phyloP scores from a whole-genome alignment of 225 moss, liverwort and hornwort genomes.

The Lunularia cruciata region DNA sequence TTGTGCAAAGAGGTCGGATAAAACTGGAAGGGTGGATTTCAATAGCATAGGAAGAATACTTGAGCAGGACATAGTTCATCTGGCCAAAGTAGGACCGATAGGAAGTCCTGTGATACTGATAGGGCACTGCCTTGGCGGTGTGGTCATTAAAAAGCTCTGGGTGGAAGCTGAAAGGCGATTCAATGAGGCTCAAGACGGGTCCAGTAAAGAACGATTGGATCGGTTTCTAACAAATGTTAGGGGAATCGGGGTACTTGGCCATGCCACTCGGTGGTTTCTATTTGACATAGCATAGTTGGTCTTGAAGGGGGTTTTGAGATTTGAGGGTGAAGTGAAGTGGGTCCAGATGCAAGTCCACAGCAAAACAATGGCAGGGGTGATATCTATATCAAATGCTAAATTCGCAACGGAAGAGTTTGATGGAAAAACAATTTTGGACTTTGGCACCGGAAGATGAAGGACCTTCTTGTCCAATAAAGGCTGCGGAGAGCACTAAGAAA shows the following conservation, averaged over 20 bases:
- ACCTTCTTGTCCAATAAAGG: too few species aligned
- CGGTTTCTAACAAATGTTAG: constrained; percentile 17
- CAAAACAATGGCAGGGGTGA: too few species aligned
- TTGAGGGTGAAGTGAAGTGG: too few species aligned
- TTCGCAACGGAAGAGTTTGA: too few species aligned
- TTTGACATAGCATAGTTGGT: too few species aligned
- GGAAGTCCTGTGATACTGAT: constrained; percentile 22
- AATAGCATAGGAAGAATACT: constrained; percentile 11
- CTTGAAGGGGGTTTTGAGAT: too few species aligned
- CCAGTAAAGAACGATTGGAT: constrained; percentile 11
- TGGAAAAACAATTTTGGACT: too few species aligned
- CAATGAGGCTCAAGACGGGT: neutral
- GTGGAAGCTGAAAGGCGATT: constrained; percentile 9
- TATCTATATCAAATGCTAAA: too few species aligned
- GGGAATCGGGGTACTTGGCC: neutral
- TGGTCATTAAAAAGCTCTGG: constrained; percentile 19
- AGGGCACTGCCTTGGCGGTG: constrained; percentile 26
- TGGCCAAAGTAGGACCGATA: constrained; percentile 9
- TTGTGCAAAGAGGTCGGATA: neutral
- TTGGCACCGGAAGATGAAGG: too few species aligned
- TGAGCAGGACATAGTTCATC: constrained; percentile 11
- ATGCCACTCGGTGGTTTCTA: constrained; percentile 25
- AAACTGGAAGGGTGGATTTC: constrained; percentile 11
- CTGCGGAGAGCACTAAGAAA: too few species aligned
- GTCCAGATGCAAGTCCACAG: too few species aligned